phyloP scores from a whole-genome alignment of 2,329 filamentous ascomycete genomes.

The Falciphora oryzae region DNA sequence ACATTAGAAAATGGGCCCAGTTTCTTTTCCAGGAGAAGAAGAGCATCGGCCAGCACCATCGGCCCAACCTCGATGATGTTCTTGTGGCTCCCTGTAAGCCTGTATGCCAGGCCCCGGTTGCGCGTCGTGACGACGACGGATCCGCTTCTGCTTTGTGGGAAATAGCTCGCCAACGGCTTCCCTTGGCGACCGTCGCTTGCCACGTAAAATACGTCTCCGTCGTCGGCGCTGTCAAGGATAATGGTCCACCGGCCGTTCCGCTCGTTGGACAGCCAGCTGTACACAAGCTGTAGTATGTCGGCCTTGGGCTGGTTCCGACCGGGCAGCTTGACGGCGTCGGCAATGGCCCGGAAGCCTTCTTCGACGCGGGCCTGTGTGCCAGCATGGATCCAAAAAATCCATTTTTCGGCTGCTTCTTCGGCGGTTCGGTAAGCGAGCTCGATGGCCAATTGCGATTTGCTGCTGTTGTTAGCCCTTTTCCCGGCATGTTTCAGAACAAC shows the following conservation, averaged over 20 bases:
- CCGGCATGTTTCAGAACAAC: not conserved
- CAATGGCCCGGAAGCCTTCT: slow-evolving; percentile 26
- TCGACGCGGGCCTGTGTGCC: slow-evolving; percentile 24
- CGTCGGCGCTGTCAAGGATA: slow-evolving; percentile 32
- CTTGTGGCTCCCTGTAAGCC: not conserved
- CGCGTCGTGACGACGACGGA: not conserved
- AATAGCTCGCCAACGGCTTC: not conserved
- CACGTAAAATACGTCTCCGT: slow-evolving; percentile 22
- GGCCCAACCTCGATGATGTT: too few relatives aligned
- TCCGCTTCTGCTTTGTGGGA: slow-evolving; percentile 1
- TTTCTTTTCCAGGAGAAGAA: not conserved
- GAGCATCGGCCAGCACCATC: not conserved
- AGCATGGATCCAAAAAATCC: slow-evolving; percentile 30
- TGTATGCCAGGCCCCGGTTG: not conserved
- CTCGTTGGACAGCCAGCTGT: slow-evolving; percentile 25
- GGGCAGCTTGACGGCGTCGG: slow-evolving; percentile 21
- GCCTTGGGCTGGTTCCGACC: slow-evolving; percentile 19
- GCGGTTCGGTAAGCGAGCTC: slow-evolving; percentile 14
- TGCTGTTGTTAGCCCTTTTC: not conserved
- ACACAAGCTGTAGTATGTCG: slow-evolving; percentile 22
- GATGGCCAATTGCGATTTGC: slow-evolving; percentile 14
- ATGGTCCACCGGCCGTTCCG: slow-evolving; percentile 27
- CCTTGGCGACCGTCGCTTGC: not conserved
- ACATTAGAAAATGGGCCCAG: too few relatives aligned
- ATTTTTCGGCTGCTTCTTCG: slow-evolving; percentile 13